These are phyloP conservation scores for Melastoma malabathricum DNA, from an alignment of 345 rosid species.

Conservation along the genomic window DNA sequence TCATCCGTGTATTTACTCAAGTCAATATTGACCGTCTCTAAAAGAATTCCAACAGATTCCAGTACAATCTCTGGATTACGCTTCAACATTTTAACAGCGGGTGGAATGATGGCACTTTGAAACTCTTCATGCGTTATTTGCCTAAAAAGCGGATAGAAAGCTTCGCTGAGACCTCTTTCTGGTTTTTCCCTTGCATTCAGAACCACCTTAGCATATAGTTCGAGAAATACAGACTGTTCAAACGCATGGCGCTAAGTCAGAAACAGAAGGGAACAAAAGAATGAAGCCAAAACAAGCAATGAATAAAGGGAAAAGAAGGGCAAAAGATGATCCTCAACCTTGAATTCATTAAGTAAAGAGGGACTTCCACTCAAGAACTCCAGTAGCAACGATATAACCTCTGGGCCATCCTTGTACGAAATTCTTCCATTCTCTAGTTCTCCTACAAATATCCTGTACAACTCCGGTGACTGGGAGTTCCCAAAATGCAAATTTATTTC, in stretches of 20 bases:
- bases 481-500: slow-evolving; percentile 8
- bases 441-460: slow-evolving; percentile 43
- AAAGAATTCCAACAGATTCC: slow-evolving; percentile 63
- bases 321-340: slow-evolving; percentile 29
- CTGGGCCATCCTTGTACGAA: slow-evolving; percentile 60
- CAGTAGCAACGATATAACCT: slow-evolving; percentile 47
- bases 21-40: slow-evolving; percentile 58
- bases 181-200: slow-evolving; percentile 76
- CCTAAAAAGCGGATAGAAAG: slow-evolving; percentile 48
- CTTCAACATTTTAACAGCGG: slow-evolving; percentile 81
- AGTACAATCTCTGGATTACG: slow-evolving; percentile 93
- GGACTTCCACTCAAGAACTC: slow-evolving; percentile 46
- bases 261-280: slow-evolving; percentile 3
- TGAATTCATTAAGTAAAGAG: slow-evolving; percentile 43
- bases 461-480: slow-evolving; percentile 46
- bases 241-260: slow-evolving; percentile 12
- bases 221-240: slow-evolving; percentile 57
- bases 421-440: slow-evolving; percentile 58
- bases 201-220: slow-evolving; percentile 69
- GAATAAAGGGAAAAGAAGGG: neutral
- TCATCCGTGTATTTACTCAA: slow-evolving; percentile 83
- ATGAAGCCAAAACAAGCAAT: neutral
- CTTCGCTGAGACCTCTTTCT: slow-evolving; percentile 39
- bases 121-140: slow-evolving; percentile 64
- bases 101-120: slow-evolving; percentile 63